phyloP scores from a whole-genome alignment of 2,329 filamentous ascomycete species.

The Fusarium sp. region DNA sequence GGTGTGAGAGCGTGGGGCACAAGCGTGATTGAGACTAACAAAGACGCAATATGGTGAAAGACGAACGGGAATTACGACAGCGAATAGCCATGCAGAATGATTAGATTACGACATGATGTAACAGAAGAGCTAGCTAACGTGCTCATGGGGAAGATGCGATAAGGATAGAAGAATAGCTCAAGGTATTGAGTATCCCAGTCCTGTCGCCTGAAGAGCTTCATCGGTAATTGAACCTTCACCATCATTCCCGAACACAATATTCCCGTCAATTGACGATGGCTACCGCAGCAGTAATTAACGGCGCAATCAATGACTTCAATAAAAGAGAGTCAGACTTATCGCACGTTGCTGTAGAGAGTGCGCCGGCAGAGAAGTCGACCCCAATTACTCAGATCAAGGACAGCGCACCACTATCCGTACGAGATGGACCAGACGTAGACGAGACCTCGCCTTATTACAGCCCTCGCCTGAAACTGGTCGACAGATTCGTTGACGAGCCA shows the following conservation, averaged over 20 bases:
- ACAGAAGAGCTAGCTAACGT: slow-evolving; percentile 29
- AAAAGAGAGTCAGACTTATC: slow-evolving; percentile 4
- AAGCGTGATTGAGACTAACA: slow-evolving; percentile 31
- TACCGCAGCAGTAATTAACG: slow-evolving; percentile 10
- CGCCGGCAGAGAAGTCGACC: slow-evolving; percentile 1
- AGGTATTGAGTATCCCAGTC: not conserved
- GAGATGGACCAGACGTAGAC: slow-evolving; percentile 27
- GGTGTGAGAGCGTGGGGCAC: slow-evolving; percentile 40
- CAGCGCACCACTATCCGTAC: not conserved
- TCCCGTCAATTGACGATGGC: slow-evolving; percentile 11
- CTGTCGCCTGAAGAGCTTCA: not conserved
- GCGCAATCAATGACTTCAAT: not conserved
- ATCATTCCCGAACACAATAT: not conserved
- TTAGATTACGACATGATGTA: slow-evolving; percentile 23
- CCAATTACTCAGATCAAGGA: slow-evolving; percentile 5
- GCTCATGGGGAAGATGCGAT: slow-evolving; percentile 4
- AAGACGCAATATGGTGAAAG: slow-evolving; percentile 20
- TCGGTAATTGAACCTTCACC: not conserved
- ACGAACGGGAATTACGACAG: slow-evolving; percentile 9
- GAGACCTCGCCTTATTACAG: slow-evolving; percentile 32
- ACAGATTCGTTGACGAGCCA: slow-evolving; percentile 49
- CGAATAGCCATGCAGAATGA: not conserved
- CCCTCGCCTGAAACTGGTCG: slow-evolving; percentile 38
- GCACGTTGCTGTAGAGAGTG: not conserved
- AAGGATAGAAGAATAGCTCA: slow-evolving; percentile 8